Evolutionary conservation across 2,329 filamentous ascomycete species (phyloP).

Genomic region (Paraphoma chrysanthemicola): DNA sequence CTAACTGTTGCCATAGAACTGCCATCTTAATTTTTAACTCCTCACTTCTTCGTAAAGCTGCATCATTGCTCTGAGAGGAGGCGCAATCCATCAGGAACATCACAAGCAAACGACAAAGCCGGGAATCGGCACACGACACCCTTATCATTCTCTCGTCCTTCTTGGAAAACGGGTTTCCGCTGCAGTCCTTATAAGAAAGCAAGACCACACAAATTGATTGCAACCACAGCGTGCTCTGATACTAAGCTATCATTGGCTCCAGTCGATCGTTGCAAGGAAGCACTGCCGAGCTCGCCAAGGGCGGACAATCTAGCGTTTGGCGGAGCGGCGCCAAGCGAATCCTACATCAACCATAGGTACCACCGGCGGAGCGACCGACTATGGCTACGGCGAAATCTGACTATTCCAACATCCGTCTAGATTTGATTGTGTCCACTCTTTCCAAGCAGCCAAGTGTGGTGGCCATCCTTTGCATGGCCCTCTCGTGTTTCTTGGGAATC

Average conservation of each 20-base stretch:
- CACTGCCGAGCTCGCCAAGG: conserved; percentile 14
- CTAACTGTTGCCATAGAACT: too few relatives aligned
- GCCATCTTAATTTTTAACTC: not conserved
- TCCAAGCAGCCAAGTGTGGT: conserved; percentile 24
- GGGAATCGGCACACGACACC: conserved; percentile 20
- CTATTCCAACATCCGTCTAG: conserved; percentile 6
- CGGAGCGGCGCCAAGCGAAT: conserved; percentile 25
- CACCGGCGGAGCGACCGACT: conserved; percentile 19
- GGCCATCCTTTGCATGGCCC: conserved; percentile 1
- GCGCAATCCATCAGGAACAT: not conserved
- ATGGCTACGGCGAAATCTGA: conserved; percentile 3
- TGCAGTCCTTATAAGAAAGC: not conserved
- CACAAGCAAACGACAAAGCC: conserved; percentile 14
- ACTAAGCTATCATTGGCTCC: conserved; percentile 14
- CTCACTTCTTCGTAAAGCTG: not conserved
- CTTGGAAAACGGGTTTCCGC: conserved; percentile 10
- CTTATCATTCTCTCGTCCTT: conserved; percentile 6
- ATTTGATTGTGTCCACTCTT: not conserved
- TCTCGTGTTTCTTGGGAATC: conserved; percentile 1
- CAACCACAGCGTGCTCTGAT: conserved; percentile 17
- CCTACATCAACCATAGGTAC: conserved; percentile 6
- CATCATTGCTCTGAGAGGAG: not conserved
- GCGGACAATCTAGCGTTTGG: conserved; percentile 20
- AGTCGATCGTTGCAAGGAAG: not conserved
- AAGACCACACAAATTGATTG: conserved; percentile 11